A percentile compares a stretch with the other conserved stretches of the same genome.
These are phyloP conservation scores for Kodamaea sp. DNA, from an alignment of 1,139 yeast genomes.

Conservation along the genomic window DNA sequence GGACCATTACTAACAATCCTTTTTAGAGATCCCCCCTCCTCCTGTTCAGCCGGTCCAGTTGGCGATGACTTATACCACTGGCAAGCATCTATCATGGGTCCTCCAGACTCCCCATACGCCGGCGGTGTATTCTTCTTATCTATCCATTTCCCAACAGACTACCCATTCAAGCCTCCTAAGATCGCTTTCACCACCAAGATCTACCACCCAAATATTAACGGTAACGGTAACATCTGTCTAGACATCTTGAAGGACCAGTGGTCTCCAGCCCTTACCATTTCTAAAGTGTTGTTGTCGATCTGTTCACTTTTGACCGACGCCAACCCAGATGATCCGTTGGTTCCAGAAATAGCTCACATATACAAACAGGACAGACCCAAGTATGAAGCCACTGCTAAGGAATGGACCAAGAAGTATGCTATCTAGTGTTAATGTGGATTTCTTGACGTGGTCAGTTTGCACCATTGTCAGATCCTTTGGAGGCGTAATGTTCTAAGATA, in stretches of 20 bases:
- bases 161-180: slow-evolving; percentile 94
- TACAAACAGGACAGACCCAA: slow-evolving; percentile 93
- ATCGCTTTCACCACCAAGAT: slow-evolving; percentile 87
- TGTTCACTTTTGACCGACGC: slow-evolving; percentile 95
- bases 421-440: too few relatives aligned
- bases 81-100: slow-evolving; percentile 98
- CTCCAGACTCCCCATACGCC: slow-evolving; percentile 90
- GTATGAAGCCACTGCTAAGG: slow-evolving; percentile 96
- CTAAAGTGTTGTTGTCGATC: slow-evolving; percentile 84
- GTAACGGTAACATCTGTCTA: slow-evolving; percentile 83
- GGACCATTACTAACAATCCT: slow-evolving; percentile 7
- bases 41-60: slow-evolving; percentile 98
- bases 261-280: slow-evolving; percentile 90
- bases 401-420: slow-evolving; percentile 98
- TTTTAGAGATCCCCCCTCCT: slow-evolving; percentile 93
- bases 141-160: slow-evolving; percentile 92
- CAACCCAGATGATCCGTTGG: slow-evolving; percentile 98
- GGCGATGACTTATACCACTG: slow-evolving; percentile 95
- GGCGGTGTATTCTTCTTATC: slow-evolving; percentile 92
- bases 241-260: slow-evolving; percentile 87
- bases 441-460: too few relatives aligned
- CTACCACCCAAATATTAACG: slow-evolving; percentile 89
- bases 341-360: slow-evolving; percentile 96
- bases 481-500: too few relatives aligned
- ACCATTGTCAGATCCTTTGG: too few relatives aligned